Percentiles rank a stretch among this genome's conserved stretches.
Evolutionary conservation across 768 basidiomycete genomes (phyloP).

Genomic region (Panaeolus cyanescens): DNA sequence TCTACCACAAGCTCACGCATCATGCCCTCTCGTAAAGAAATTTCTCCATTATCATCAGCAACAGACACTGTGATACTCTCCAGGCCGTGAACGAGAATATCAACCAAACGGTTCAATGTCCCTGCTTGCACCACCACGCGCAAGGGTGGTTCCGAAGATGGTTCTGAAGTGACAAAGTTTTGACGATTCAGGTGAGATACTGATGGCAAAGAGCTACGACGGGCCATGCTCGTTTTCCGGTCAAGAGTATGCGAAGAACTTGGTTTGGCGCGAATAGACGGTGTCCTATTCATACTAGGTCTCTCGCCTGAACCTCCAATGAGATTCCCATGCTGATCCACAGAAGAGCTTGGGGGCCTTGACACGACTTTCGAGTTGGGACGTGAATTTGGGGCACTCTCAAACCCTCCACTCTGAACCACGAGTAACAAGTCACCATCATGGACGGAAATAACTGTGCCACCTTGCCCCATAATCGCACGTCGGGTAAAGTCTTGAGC

Average conservation of each 20-base stretch:
- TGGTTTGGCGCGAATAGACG: constrained; percentile 80
- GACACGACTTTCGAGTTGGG: constrained; percentile 66
- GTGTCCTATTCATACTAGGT: constrained; percentile 50
- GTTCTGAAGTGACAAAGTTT: constrained; percentile 60
- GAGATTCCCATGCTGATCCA: constrained; percentile 28
- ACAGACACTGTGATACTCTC: constrained; percentile 78
- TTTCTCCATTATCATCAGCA: constrained; percentile 87
- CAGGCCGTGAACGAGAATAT: constrained; percentile 76
- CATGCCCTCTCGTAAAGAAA: constrained; percentile 72
- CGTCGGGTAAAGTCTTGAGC: constrained; percentile 33
- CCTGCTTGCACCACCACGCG: constrained; percentile 81
- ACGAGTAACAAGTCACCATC: constrained; percentile 75
- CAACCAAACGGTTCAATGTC: constrained; percentile 72
- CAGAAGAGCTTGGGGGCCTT: constrained; percentile 67
- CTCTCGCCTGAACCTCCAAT: constrained; percentile 36
- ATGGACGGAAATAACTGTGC: constrained; percentile 73
- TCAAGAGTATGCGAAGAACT: constrained; percentile 68
- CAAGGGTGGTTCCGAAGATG: constrained; percentile 68
- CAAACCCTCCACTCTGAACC: constrained; percentile 56
- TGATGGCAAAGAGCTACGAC: constrained; percentile 79
- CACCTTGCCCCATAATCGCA: constrained; percentile 50
- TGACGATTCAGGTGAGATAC: constrained; percentile 64
- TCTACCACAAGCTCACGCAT: constrained; percentile 75
- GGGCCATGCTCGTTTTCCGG: constrained; percentile 74
- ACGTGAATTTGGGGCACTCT: constrained; percentile 48